Base-by-base conservation (phyloP, 768 basidiomycete genomes). In the Lactarius evosmus region DNA sequence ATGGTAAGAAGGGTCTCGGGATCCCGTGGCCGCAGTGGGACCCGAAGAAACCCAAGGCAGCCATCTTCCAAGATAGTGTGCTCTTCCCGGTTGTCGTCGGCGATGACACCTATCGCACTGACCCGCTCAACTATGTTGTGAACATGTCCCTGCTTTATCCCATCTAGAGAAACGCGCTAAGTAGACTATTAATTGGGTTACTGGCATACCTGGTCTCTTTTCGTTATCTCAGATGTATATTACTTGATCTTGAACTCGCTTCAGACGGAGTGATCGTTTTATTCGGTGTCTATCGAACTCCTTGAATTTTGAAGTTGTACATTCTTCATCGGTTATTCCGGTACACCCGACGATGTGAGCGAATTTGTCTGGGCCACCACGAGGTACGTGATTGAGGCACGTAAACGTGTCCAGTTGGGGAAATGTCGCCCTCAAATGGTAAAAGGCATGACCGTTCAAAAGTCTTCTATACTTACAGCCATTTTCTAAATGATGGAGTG, bases 11-110 rank as follows among this genome's bases (percentile, higher is more conserved):
- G 16, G 61, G 65, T 22, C 36, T 40, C 2, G 62, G 49, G 32
- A 29, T 63, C 8, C n/a, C 32, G 30, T 69, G 68, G 67, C 66
- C 66, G 4, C n/a, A 56, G 56, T 69, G 64, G 59, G 27, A 66
- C 27, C 36, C 58, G 2, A 25, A 32, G n/a, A 49, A 63, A 0
- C 67, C 58, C 11, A 40, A 66, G 62, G 63, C 61, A 14, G 17
- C 58, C n/a, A 46, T 62, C 49, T 61, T 68, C 41, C 58, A 58
- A 53, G 67, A 63, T 22, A 56, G 17, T 7, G 0, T 9, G 2
- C 8, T 63, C 34, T 60, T 27, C 27, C 67, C 67, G 3, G 9
- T 67, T 27, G 29, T 58, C 38, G 4, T 60, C 16, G 33, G 25
- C 9, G 40, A 63, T 22, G 67, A 69, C 19, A 60, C 57, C 40